A percentile compares a stretch with the other conserved stretches of the same genome.
Conservation (phyloP, 2,329 filamentous ascomycete genomes). For the Trichoderma brevicompactum region DNA sequence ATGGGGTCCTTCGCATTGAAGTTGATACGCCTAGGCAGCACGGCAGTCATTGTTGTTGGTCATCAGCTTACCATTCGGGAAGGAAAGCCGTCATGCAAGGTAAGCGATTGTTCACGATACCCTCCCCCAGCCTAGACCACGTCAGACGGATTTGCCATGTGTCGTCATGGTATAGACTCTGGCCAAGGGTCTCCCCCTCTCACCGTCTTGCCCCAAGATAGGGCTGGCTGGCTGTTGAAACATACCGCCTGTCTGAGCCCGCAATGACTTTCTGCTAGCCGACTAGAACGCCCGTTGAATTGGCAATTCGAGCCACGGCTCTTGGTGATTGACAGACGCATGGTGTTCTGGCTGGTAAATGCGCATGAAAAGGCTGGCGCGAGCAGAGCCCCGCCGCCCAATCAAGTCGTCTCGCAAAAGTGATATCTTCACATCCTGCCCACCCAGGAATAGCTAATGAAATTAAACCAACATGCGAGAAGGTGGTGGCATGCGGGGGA, state of each 20-base stretch:
- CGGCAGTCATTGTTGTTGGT: neutral
- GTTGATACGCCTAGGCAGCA: neutral
- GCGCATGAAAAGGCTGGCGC: constrained; percentile 19
- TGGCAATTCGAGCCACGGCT: neutral
- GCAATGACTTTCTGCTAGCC: neutral
- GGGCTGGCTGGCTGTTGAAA: constrained; percentile 13
- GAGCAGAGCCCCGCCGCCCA: neutral
- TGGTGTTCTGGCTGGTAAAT: neutral
- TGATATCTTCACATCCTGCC: neutral
- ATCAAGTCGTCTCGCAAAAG: neutral
- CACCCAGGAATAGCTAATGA: constrained; percentile 6
- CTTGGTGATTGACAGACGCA: no score
- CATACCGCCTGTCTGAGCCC: constrained; percentile 19
- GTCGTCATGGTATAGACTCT: neutral
- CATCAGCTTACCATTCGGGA: constrained; percentile 7
- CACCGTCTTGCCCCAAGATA: constrained; percentile 15
- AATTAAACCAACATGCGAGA: constrained; percentile 16
- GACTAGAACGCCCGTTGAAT: neutral
- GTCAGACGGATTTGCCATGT: neutral
- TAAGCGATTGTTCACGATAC: neutral
- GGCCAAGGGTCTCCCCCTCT: neutral
- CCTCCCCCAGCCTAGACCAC: neutral
- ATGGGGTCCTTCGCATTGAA: no score
- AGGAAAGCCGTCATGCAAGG: neutral
- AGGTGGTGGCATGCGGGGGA: neutral